Percentiles rank a stretch among this genome's conserved stretches.
Evolutionary conservation across 225 moss, liverwort and hornwort species (phyloP).

Genomic region (Bryum argenteum): DNA sequence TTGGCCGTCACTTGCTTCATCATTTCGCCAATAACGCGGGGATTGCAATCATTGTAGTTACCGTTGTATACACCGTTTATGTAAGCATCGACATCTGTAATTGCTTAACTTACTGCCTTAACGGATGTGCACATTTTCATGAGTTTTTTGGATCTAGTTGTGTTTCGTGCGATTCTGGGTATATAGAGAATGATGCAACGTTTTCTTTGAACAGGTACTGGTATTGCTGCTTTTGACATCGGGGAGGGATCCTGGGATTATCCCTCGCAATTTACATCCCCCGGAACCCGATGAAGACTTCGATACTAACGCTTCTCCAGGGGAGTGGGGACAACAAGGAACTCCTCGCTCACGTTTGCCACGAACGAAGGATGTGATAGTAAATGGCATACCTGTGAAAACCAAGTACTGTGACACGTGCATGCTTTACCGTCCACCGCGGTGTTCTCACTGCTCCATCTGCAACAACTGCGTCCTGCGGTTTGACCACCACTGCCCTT

Average conservation of each 20-base stretch:
- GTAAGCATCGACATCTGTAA: slow-evolving; percentile 44
- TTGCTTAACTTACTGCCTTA: no score
- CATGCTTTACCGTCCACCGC: slow-evolving; percentile 96
- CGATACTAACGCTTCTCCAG: slow-evolving; percentile 66
- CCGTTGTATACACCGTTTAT: slow-evolving; percentile 65
- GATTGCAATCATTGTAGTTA: slow-evolving; percentile 63
- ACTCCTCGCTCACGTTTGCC: slow-evolving; percentile 80
- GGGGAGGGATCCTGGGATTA: slow-evolving; percentile 92
- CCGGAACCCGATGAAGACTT: slow-evolving; percentile 95
- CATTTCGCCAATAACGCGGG: slow-evolving; percentile 57
- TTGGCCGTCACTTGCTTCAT: slow-evolving; percentile 70
- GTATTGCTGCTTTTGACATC: slow-evolving; percentile 83
- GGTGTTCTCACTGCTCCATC: slow-evolving; percentile 99
- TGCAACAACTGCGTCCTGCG: slow-evolving; percentile 96
- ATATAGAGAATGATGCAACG: not conserved
- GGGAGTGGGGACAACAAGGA: slow-evolving; percentile 71
- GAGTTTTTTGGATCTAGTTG: not conserved
- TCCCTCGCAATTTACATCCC: slow-evolving; percentile 87
- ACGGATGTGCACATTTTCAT: not conserved
- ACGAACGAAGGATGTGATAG: slow-evolving; percentile 89
- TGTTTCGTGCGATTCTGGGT: not conserved
- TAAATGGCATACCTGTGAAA: slow-evolving; percentile 84
- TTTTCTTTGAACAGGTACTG: slow-evolving; percentile 59
- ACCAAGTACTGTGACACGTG: slow-evolving; percentile 99
- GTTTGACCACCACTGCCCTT: slow-evolving; percentile 99